Evolutionary conservation across 345 rosid species (phyloP).

Genomic region (Cardiospermum halicacabum): DNA sequence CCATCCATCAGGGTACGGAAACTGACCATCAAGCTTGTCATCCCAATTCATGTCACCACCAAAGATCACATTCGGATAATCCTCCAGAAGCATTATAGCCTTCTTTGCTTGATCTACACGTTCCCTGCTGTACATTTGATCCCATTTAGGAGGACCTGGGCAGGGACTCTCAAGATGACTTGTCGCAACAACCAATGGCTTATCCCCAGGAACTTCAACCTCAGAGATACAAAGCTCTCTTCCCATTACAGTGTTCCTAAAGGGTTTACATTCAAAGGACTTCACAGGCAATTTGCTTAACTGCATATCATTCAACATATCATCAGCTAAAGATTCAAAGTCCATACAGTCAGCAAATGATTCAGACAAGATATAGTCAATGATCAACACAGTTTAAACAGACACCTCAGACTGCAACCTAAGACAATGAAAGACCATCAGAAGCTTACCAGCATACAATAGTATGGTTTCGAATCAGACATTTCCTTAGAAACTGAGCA

Average conservation of each 20-base stretch:
- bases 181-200: conserved; percentile 66
- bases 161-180: conserved; percentile 98
- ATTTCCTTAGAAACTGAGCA: conserved; percentile 55
- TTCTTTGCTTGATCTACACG: conserved; percentile 79
- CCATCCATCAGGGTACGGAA: conserved; percentile 76
- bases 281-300: conserved; percentile 73
- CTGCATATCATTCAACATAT: conserved; percentile 36
- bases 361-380: no score
- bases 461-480: conserved; percentile 52
- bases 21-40: conserved; percentile 72
- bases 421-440: background rate
- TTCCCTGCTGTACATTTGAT: conserved; percentile 94
- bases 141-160: conserved; percentile 91
- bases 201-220: conserved; percentile 52
- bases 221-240: conserved; percentile 75
- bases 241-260: conserved; percentile 78
- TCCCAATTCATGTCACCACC: conserved; percentile 99
- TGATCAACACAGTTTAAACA: background rate
- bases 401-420: no score
- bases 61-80: conserved; percentile 61
- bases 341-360: background rate
- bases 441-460: conserved; percentile 70
- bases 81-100: conserved; percentile 44
- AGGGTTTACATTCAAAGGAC: conserved; percentile 54
- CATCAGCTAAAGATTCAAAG: background rate